These are phyloP conservation scores for Talaromyces sp. DNA, from an alignment of 2,329 filamentous ascomycete genomes.

Conservation along the genomic window DNA sequence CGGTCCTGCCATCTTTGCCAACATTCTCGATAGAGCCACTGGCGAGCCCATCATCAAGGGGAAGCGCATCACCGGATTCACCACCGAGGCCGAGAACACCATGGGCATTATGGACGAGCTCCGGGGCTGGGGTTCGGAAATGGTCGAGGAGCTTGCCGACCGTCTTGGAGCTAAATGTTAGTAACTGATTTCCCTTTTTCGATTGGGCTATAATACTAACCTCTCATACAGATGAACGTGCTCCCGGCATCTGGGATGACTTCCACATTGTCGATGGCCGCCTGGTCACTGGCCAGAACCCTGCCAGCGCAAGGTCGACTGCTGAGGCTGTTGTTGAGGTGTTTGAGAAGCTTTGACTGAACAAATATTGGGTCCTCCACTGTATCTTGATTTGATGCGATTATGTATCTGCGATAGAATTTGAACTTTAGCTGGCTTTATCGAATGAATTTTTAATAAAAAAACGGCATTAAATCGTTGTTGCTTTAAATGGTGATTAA, in stretches of 20 bases:
- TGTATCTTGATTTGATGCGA: neutral
- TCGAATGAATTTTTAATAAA: no score
- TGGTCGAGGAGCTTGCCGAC: constrained; percentile 31
- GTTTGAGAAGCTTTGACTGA: constrained; percentile 31
- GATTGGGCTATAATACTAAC: neutral
- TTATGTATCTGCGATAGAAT: neutral
- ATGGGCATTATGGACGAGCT: constrained; percentile 31
- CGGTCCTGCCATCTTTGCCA: constrained; percentile 36
- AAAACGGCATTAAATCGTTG: neutral
- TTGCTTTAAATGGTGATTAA: neutral
- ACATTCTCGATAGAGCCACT: constrained; percentile 28
- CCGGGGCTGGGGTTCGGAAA: constrained; percentile 25
- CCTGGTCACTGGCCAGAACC: constrained; percentile 41
- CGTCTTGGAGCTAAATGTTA: constrained; percentile 28
- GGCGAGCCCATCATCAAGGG: constrained; percentile 34
- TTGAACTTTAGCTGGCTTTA: neutral
- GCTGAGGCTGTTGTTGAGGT: constrained; percentile 35
- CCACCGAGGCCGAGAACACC: constrained; percentile 32
- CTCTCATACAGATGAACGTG: constrained; percentile 17
- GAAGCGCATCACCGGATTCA: constrained; percentile 38
- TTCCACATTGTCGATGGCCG: constrained; percentile 33
- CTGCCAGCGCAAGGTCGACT: constrained; percentile 37
- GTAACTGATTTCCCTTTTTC: constrained; percentile 11
- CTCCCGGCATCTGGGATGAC: constrained; percentile 25
- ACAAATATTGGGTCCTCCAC: neutral